Conservation (phyloP, 2,329 filamentous ascomycete species). For the Penicillium sp. region DNA sequence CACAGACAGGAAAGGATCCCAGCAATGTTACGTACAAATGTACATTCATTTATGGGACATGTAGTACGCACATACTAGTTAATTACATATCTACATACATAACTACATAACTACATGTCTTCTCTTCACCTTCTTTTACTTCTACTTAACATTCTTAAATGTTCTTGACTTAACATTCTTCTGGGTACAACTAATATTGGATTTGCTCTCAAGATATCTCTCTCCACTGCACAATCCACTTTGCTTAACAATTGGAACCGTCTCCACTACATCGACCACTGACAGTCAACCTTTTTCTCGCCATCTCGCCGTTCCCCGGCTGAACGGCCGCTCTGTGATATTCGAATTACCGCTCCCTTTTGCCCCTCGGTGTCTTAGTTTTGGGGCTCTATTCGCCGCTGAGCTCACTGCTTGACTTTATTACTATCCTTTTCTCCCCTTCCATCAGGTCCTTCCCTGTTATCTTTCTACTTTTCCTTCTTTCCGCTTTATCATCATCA, state of each 20-base stretch:
- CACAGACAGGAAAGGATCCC: background rate
- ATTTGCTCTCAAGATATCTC: too few relatives aligned
- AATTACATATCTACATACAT: too few relatives aligned
- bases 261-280: conserved; percentile 23
- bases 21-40: background rate
- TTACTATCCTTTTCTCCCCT: background rate
- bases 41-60: background rate
- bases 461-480: background rate
- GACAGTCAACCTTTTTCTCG: conserved; percentile 14
- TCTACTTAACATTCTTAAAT: too few relatives aligned
- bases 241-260: conserved; percentile 6
- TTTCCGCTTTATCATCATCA: background rate
- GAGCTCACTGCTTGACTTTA: background rate
- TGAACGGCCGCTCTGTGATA: conserved; percentile 6
- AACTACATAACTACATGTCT: too few relatives aligned
- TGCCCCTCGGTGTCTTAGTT: conserved; percentile 1
- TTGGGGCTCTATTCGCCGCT: background rate
- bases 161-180: too few relatives aligned
- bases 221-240: background rate
- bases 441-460: background rate
- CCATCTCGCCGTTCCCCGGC: conserved; percentile 8
- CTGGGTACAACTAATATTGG: too few relatives aligned
- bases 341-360: conserved; percentile 3
- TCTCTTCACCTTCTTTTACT: too few relatives aligned
- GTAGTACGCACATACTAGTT: too few relatives aligned